Base-by-base conservation (phyloP, 2,329 filamentous ascomycete genomes). In the Fusarium ramigenum region DNA sequence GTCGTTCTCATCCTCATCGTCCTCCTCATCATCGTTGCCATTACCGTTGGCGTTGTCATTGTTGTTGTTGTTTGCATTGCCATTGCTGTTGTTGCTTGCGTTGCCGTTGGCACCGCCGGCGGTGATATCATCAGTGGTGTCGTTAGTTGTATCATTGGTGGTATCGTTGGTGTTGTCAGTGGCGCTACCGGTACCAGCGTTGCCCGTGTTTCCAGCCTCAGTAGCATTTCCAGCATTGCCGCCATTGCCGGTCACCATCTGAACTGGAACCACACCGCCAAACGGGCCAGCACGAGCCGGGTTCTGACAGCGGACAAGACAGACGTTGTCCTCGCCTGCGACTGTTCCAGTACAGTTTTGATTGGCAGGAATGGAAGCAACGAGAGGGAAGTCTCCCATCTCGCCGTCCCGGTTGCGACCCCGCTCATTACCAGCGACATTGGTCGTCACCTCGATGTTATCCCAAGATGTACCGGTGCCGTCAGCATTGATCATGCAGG, bases 401-500 rank as follows among this genome's bases (percentile, higher is more conserved):
- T 67, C 14, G 10, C 63, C 63, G 4, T 67, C 63, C 0, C 64
- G 64, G 53, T 67, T 67, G 9, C 63, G 64, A 12, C 64, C 63
- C 19, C 64, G 64, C 0, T 67, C 64, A 18, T 47, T 67, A 3
- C 64, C 64, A 12, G 16, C 64, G 10, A 67, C 8, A 3, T 67
- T 67, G 4, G 53, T 61, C 2, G 64, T 67, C 4, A 67, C 64
- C 0, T 25, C 23, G 2, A 67, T 67, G 7, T 67, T 39, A 0
- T 67, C 63, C 64, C 64, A 67, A 2, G 64, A 47, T 4, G 36
- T 37, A 18, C 64, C 64, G 14, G 89, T 90, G 63, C 84, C 90
- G 64, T 90, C 89, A 62, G 84, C 80, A 77, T 91, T 90, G 78
- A 92, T 90, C 85, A 89, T 89, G 83, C 90, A 91, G 11, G 83